Evolutionary conservation across 1,284 basidiomycete genomes (phyloP).

Genomic region (Ceratobasidium sp.): DNA sequence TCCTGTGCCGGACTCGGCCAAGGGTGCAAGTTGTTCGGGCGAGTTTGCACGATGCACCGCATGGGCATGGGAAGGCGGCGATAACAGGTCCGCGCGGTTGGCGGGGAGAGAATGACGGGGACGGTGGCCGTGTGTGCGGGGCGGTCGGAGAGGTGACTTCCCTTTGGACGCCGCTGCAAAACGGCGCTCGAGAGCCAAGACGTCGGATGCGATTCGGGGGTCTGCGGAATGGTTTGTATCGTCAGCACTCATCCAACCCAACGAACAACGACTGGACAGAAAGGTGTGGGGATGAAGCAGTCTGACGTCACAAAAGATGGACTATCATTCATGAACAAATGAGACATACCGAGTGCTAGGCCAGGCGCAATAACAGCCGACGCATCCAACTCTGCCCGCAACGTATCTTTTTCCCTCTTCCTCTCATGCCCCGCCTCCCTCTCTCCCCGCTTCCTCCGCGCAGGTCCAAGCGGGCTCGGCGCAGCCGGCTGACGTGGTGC

Average conservation of each 20-base stretch:
- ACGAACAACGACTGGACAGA: background rate
- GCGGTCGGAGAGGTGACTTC: conserved; percentile 24
- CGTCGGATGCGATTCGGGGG: conserved; percentile 37
- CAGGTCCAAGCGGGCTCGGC: conserved; percentile 18
- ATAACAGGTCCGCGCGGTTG: background rate
- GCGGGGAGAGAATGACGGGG: conserved; percentile 28
- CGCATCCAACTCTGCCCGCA: conserved; percentile 38
- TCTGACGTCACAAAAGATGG: conserved; percentile 10
- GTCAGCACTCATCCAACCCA: background rate
- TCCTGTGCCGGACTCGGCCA: conserved; percentile 4
- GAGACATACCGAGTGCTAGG: conserved; percentile 27
- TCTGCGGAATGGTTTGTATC: conserved; percentile 1
- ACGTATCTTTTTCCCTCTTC: conserved; percentile 19
- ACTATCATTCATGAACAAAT: background rate
- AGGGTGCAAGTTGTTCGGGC: background rate
- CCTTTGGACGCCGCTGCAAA: conserved; percentile 39
- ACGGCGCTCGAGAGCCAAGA: conserved; percentile 30
- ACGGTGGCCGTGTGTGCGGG: conserved; percentile 18
- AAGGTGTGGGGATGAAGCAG: background rate
- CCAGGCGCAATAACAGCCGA: conserved; percentile 30
- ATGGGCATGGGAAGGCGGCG: background rate
- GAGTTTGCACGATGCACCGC: background rate
- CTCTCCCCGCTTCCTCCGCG: conserved; percentile 34
- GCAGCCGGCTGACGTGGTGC: background rate
- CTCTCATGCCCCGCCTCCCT: conserved; percentile 18